Conservation (phyloP, 768 basidiomycete genomes). For the Macrolepiota dolichaula region DNA sequence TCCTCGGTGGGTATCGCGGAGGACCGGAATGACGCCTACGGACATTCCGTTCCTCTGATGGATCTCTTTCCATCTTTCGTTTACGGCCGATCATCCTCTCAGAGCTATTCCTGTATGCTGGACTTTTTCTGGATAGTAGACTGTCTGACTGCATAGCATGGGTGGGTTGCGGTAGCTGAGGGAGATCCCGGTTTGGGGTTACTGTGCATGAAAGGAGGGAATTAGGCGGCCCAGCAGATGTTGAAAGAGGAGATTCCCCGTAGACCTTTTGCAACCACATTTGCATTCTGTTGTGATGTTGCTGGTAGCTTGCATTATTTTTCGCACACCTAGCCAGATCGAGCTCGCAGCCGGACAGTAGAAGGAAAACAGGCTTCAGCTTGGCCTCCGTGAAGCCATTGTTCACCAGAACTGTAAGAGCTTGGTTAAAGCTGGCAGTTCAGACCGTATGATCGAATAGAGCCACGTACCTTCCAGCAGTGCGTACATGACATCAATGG, state of each 20-base stretch:
- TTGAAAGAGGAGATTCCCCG: constrained; percentile 19
- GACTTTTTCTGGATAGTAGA: not conserved
- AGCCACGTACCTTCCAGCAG: constrained; percentile 44
- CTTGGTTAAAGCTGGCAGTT: not conserved
- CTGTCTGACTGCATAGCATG: not conserved
- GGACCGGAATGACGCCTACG: constrained; percentile 35
- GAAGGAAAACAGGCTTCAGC: constrained; percentile 47
- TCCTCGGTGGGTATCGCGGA: constrained; percentile 30
- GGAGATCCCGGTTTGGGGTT: not conserved
- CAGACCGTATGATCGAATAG: not conserved
- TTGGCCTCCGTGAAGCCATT: constrained; percentile 32
- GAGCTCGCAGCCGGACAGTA: constrained; percentile 52
- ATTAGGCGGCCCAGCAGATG: not conserved
- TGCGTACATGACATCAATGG: constrained; percentile 37
- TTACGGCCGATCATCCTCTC: not conserved
- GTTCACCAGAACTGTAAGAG: constrained; percentile 34
- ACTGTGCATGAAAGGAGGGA: not conserved
- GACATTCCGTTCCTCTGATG: constrained; percentile 11
- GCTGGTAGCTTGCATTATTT: constrained; percentile 21
- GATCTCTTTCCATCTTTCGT: not conserved
- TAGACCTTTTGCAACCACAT: constrained; percentile 49
- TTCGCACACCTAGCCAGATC: constrained; percentile 38
- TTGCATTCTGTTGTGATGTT: constrained; percentile 38
- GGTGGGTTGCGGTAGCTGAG: not conserved
- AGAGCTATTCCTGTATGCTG: not conserved